Evolutionary conservation across 306 rosid genomes (phyloP), one percentile per base, ranked within the genome.

Genomic region (Dryas alaskensis): DNA sequence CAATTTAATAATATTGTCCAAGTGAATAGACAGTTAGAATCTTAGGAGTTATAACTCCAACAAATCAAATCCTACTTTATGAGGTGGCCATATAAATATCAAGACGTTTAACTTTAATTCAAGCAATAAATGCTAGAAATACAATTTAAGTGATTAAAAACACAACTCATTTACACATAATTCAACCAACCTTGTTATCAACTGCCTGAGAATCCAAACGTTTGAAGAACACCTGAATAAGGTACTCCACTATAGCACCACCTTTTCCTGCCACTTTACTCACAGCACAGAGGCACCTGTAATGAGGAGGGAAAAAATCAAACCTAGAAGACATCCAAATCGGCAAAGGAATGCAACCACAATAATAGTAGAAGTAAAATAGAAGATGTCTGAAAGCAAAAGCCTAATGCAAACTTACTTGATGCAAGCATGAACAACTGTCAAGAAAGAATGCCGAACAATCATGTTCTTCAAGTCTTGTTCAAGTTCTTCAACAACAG

Each of bases 381-480:
- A n/a, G 43, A 54, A 31, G 2, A n/a, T 37, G 65, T 37, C 65
- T 37, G 69, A 27, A 16, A 67, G 12, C 60, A 70, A 78, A 78
- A 12, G 53, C 60, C 54, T 54, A 83, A 76, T 49, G 62, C 16
- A 67, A 57, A 75, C 25, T 40, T 89, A 94, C 99, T 90, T 94
- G 90, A 94, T 89, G 87, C 96, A 92, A 79, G 99, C 97, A 88
- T 94, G 99, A 77, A 94, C 99, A 82, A 94, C 97, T 12, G 94
- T 88, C 97, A 94, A 83, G 89, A 89, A 92, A 74, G 97, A 85
- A 87, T 86, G 92, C 60, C 97, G 88, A 73, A 88, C 87, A 82
- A 92, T 94, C 99, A 94, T 92, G 77, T 87, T 91, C 79, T 86
- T 92, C 87, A 94, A 81, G 83, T 94, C 99, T 78, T 89, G 96